Conservation (phyloP, 805 yeast genomes). For the Priceomyces medius region DNA sequence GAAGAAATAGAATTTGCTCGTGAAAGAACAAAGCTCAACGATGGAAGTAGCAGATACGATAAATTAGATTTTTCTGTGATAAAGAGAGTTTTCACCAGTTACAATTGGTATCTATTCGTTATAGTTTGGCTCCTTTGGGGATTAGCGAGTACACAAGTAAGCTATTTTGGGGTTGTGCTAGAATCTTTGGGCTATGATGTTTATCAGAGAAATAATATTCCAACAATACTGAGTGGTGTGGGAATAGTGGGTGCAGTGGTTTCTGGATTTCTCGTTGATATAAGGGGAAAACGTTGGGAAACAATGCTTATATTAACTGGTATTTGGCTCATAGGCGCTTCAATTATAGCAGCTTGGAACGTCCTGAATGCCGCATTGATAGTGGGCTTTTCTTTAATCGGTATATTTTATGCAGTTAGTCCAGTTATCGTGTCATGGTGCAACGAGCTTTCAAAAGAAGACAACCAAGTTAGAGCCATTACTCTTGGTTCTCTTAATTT, state of each 20-base stretch:
- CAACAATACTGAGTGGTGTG: constrained; percentile 39
- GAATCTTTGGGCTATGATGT: constrained; percentile 26
- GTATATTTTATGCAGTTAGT: constrained; percentile 58
- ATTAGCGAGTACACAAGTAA: constrained; percentile 34
- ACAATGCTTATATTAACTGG: constrained; percentile 45
- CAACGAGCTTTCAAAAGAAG: constrained; percentile 55
- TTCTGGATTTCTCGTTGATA: constrained; percentile 29
- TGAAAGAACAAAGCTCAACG: constrained; percentile 17
- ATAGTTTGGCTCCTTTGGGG: constrained; percentile 38
- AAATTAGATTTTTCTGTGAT: constrained; percentile 33
- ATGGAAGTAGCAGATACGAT: constrained; percentile 5
- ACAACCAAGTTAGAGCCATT: constrained; percentile 61
- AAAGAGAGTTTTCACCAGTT: constrained; percentile 39
- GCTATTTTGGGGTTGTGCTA: constrained; percentile 36
- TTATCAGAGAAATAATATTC: constrained; percentile 32
- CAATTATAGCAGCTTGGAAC: constrained; percentile 25
- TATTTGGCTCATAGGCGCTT: constrained; percentile 39
- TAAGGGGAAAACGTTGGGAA: constrained; percentile 40
- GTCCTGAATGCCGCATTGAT: constrained; percentile 24
- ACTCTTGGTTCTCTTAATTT: constrained; percentile 66
- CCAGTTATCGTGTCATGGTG: constrained; percentile 66
- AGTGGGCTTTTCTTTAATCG: constrained; percentile 50
- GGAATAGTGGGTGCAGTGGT: constrained; percentile 30
- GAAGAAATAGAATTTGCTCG: constrained; percentile 28
- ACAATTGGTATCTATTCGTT: constrained; percentile 39